Evolutionary conservation across 257 asterid species (phyloP), one percentile per base, ranked within the genome.

Genomic region (Ballota nigra): DNA sequence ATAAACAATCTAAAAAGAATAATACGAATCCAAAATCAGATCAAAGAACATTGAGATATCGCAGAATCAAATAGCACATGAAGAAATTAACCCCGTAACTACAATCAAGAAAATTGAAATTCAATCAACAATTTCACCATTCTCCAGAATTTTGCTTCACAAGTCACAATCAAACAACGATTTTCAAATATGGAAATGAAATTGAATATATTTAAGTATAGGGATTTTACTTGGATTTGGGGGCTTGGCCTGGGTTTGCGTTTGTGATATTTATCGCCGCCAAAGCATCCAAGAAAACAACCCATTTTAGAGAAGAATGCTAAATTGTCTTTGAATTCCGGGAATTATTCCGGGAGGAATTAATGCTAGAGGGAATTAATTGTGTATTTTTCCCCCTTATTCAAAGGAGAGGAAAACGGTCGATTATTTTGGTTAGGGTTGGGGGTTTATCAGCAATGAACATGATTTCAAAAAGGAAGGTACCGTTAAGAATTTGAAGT

Each of bases 261-360:
- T 28, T 23, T 71, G 1, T 38, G 62, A 60, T 79, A 71, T 31
- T 71, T 75, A 3, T 60, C 55, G 24, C 75, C 78, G 41, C 69
- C 72, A 53, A 79, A 71, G 57, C 78, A 79, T 11, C 81, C 81
- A 63, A 79, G 78, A 79, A 79, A 75, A 71, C 83, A 79, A 31
- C 78, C 83, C 83, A 79, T 79, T 61, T 12, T 1, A 61, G 19
- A 43, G 63, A 23, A 15, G 51, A 19, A 56, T 15, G 22, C 57
- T 8, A 73, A 60, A 73, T 12, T 3, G 36, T 78, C 52, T 53
- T 52, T 23, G 53, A 61, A 60, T 67, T 55, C 66, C 29, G 56
- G 53, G 60, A 36, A 66, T 16, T 57, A 13, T 41, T 63, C 34
- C 16, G 13, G 40, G 29, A 8, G 11, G 12, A 1, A 59, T 59